Evolutionary conservation across 2,329 filamentous ascomycete species (phyloP), one percentile per base, ranked within the genome.

Genomic region (Hortaea sp.): DNA sequence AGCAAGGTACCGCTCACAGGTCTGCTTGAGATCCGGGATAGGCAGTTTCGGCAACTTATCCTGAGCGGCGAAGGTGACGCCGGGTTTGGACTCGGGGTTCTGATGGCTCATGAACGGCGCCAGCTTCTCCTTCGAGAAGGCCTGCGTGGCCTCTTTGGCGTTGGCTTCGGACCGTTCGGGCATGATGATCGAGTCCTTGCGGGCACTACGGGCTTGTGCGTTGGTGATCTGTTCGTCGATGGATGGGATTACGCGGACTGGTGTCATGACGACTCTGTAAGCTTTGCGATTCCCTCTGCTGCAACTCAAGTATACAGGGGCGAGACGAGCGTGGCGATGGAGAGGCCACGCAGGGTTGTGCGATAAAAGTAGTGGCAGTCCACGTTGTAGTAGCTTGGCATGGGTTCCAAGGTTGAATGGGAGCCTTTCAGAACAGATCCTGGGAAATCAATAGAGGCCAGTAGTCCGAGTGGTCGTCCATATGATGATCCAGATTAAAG

Each of bases 311-410:
- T 57, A 72, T 87, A 88, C 45, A 87, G 72, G 57, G 84, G 82
- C 55, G 84, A 87, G 66, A 94, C 79, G 61, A 72, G 77, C 58
- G 85, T 94, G 69, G 81, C 78, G 59, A 94, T 81, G 63, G 85
- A 90, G 58, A 94, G 73, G 63, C 88, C 82, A 74, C 86, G 86
- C 70, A 94, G 72, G 63, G 86, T 85, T 67, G 83, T 94, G 74
- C 86, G 86, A 73, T 86, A 92, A 71, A 94, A 94, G 71, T 94
- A 94, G 66, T 94, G 87, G 62, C 85, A 94, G 68, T 94, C 85
- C 75, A 92, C 83, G 48, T 86, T 73, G 68, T 74, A 94, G 67
- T 87, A 90, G 59, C 76, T 68, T 73, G 85, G 85, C 86, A 94
- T 94, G 49, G 53, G 35, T 20, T 20, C 20, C 20, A 20, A 20